Evolutionary conservation across 2,329 filamentous ascomycete species (phyloP), one percentile per base, ranked within the genome.

Genomic region (Periconia sp.): DNA sequence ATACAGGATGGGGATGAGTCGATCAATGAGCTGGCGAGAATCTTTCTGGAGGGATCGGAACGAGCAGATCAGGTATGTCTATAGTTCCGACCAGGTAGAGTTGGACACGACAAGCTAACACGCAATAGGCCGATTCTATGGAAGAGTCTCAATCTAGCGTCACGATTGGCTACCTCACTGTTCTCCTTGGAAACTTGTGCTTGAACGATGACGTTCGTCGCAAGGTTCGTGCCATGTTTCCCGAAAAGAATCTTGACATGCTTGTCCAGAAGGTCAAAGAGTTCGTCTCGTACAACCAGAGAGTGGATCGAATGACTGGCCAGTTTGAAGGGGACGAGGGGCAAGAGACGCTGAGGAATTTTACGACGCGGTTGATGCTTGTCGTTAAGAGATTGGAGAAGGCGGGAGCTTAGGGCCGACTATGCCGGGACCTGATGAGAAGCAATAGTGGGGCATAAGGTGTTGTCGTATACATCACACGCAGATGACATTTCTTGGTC

Each of bases 131-230:
- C 41, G 68, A 77, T 49, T 80, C 78, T 5, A 71, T 81, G 44
- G 71, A 89, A 60, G 89, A 92, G 63, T 86, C 85, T 18, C 85
- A 88, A 46, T 79, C 87, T 36, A 90, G 92, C 55, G 90, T 97
- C 19, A 86, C 88, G 1, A 84, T 92, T 65, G 92, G 90, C 12
- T 96, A 96, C 65, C 77, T 96, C 17, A 85, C 90, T 1, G 85
- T 96, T 11, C 76, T 96, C 5, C 78, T 97, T 2, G 89, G 90
- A 13, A 94, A 91, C 54, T 73, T 96, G 17, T 91, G 85, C 55
- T 75, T 94, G 19, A 75, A 81, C 39, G 48, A 63, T 7, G 61
- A 64, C 2, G 73, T 79, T 4, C 72, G 76, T 29, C 40, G 56
- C 8, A 69, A 71, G 17, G 66, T 83, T 12, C 69, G 69, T 16